Base-by-base conservation (phyloP, 495 filamentous ascomycete species). In the Glutinoglossum americanum region DNA sequence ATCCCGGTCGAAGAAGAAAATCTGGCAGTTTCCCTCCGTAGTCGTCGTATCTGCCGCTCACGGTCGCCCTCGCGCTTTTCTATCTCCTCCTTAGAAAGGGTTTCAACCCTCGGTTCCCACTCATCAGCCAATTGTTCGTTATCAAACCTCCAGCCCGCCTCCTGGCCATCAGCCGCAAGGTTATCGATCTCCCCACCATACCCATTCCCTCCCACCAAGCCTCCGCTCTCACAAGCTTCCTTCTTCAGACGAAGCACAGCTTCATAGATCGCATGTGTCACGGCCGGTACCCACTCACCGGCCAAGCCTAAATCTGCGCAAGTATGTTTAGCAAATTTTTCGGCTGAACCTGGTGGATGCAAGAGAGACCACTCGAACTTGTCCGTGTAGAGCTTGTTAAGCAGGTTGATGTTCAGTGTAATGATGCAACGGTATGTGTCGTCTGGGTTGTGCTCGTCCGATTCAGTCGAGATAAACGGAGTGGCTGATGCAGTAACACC, bases 291-390 rank as follows among this genome's bases (percentile, higher is more conserved):
- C 85, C 94, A 99, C 73, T 99, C 92, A 57, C 87, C 89, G 44
- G 78, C 71, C 23, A 99, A 75, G 33, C 89, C 89, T 4, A 97
- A 69, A 65, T 99, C 92, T 11, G 89, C 84, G 67, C 89, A 94
- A 0, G 92, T 96, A 57, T 85, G 75, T 63, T 85, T 85, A 49
- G 92, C 93, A 68, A 97, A 97, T 41, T 81, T 77, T 68, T 99
- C 92, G 10, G 92, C 87, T 57, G 92, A 83, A 15, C 93, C 89
- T 0, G 85, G 82, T 3, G 89, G 88, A 65, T 96, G 88, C 9
- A 96, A 77, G 4, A 99, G 73, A 19, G 92, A 96, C 92, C 92
- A 99, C 66, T 99, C 92, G 62, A 99, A 97, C 67, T 86, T 94
- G 74, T 99, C 92, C 4, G 85, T 90, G 69, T 94, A 97, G 19